Evolutionary conservation across 805 yeast genomes (phyloP), one percentile per base, ranked within the genome.

Genomic region (Blastobotrys attinorum): DNA sequence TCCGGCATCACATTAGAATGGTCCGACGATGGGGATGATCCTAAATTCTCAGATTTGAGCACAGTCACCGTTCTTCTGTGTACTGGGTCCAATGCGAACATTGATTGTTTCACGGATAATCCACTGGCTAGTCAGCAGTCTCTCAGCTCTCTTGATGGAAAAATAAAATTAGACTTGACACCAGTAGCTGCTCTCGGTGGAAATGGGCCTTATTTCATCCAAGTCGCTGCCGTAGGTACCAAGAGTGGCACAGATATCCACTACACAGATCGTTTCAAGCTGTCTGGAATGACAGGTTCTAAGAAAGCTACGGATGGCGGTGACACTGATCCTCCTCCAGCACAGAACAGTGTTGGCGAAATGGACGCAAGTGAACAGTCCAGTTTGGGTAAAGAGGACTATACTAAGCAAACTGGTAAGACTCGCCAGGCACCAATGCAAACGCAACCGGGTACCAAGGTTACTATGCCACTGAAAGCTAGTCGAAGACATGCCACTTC

Each of bases 351-450:
- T 37, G 48, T 68, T 16, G 60, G 69, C 4, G 10, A 25, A 25
- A 8, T 25, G 29, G 59, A 54, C 22, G 56, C 61, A 2, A 60
- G 60, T 7, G 60, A 62, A n/a, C 62, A 73, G 1, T 59, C 67
- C 5, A 68, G 75, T 3, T 63, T 65, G 4, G 68, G 47, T 34
- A 64, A 77, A 0, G 66, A 88, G 4, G 73, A 94, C 2, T 90
- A 89, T 65, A 74, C 85, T 2, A 50, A 54, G 54, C 97, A 90
- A 66, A 81, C 92, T 0, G 96, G 96, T 23, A 62, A 53, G 17
- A 76, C 84, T 7, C 75, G 89, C 54, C 85, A 65, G 62, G 97
- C 97, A 1, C 96, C 97, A 42, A 86, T 88, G 96, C 97, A 89
- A 65, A 60, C 70, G 47, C 96, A 87, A 64, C 97, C 98, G 4